Evolutionary conservation across 2,329 filamentous ascomycete genomes (phyloP).

Genomic region (Fusarium liriodendri): DNA sequence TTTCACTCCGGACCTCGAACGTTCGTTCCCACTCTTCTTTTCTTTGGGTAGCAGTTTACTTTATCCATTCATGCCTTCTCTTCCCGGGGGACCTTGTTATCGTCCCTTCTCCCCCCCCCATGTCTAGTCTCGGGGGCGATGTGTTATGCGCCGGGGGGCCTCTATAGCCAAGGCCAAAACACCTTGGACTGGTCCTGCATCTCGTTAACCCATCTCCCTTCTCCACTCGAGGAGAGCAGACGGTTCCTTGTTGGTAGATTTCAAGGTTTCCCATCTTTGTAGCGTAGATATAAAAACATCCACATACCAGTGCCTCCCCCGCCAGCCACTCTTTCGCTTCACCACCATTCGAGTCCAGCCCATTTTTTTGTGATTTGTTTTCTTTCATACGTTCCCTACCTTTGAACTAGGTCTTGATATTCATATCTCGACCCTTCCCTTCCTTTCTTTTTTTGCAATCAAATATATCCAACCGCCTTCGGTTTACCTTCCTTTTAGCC

Average conservation of each 20-base stretch:
- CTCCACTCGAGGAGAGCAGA: not conserved
- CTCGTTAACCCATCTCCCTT: not conserved
- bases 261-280: constrained; percentile 6
- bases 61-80: constrained; percentile 12
- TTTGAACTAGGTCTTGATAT: constrained; percentile 23
- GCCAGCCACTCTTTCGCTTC: constrained; percentile 2
- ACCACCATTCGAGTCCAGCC: constrained; percentile 15
- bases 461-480: constrained; percentile 6
- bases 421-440: constrained; percentile 17
- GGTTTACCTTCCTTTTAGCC: constrained; percentile 35
- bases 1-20: not conserved
- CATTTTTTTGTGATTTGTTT: constrained; percentile 8
- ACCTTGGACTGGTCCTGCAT: constrained; percentile 3
- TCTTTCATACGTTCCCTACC: constrained; percentile 24
- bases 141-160: constrained; percentile 14
- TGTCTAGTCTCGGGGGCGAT: not conserved
- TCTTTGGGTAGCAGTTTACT: not conserved
- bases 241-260: not conserved
- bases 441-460: constrained; percentile 18
- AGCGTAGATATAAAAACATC: constrained; percentile 35
- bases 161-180: not conserved
- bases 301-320: constrained; percentile 20
- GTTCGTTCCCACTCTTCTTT: not conserved
- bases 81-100: constrained; percentile 3
- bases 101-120: constrained; percentile 2